Base-by-base conservation (phyloP, 345 rosid species). In the Heritiera littoralis region DNA sequence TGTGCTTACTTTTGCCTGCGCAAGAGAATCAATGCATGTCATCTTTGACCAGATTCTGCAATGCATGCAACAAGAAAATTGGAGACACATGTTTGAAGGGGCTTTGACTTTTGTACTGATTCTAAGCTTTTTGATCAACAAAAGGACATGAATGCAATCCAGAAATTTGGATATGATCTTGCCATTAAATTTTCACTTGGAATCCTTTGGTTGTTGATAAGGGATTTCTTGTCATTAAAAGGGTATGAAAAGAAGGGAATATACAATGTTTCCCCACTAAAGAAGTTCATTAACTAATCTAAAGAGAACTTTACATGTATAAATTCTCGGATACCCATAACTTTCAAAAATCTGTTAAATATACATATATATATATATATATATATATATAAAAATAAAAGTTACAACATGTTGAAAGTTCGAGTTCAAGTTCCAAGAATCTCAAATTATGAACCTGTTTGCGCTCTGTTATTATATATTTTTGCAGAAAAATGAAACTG, bases 1-100 rank as follows among this genome's bases (percentile, higher is more conserved):
- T 78, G 88, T 58, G 92, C 99, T 38, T 95, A 92, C 81, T 75
- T 90, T 71, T 93, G 92, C 84, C 94, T 93, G 66, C 87, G 93
- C 65, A 86, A 80, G 80, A 90, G 89, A 85, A 92, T 95, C 43
- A 89, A 80, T 77, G 76, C 70, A n/a, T 91, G 89, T 74, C 89
- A 90, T 74, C 86, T 95, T 83, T 95, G 85, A 92, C 28, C 61
- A 14, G 61, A 72, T 52, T 54, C 46, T 46, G 7, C 73, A 69
- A 86, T 77, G 10, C 3, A 71, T 49, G 60, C 30, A 71, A 71
- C 59, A 51, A 48, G 58, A 70, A 1, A 8, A 9, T 7, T 18
- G 9, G 7, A 23, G 65, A 23, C 28, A 4, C 35, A 59, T n/a
- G 32, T 9, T 59, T 59, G 64, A 59, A 35, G 30, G 63, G 63